Evolutionary conservation across 1,139 yeast species (phyloP).

Genomic region (Nakaseomyces glabratus): DNA sequence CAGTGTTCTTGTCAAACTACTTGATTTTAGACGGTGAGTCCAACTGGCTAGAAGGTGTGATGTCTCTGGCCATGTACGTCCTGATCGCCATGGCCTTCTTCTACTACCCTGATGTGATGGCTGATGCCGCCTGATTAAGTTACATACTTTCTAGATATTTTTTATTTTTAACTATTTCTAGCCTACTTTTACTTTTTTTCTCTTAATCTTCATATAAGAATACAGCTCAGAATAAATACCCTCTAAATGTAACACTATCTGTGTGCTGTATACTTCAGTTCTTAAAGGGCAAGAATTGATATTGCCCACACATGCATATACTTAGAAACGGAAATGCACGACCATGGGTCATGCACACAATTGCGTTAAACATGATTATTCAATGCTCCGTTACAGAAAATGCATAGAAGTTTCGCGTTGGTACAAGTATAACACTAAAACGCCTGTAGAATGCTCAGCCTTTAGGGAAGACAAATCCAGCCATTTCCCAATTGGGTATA

Average conservation of each 20-base stretch:
- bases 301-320: too few species aligned
- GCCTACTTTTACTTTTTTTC: not conserved
- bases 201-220: not conserved
- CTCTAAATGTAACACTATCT: too few species aligned
- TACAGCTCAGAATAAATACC: too few species aligned
- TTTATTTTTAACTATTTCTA: not conserved
- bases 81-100: constrained; percentile 84
- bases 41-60: constrained; percentile 94
- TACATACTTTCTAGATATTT: not conserved
- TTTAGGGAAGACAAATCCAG: too few species aligned
- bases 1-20: constrained; percentile 81
- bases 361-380: too few species aligned
- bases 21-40: constrained; percentile 88
- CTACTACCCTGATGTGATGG: constrained; percentile 39
- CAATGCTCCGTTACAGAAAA: too few species aligned
- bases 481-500: too few species aligned
- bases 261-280: not conserved
- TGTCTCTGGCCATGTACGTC: constrained; percentile 77
- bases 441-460: too few species aligned
- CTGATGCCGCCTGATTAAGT: constrained; percentile 1
- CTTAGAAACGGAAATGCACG: too few species aligned
- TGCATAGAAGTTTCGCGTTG: too few species aligned
- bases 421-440: too few species aligned
- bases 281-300: not conserved
- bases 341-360: too few species aligned